These are phyloP conservation scores for Linum tenue DNA, from an alignment of 345 rosid genomes.

Conservation along the genomic window DNA sequence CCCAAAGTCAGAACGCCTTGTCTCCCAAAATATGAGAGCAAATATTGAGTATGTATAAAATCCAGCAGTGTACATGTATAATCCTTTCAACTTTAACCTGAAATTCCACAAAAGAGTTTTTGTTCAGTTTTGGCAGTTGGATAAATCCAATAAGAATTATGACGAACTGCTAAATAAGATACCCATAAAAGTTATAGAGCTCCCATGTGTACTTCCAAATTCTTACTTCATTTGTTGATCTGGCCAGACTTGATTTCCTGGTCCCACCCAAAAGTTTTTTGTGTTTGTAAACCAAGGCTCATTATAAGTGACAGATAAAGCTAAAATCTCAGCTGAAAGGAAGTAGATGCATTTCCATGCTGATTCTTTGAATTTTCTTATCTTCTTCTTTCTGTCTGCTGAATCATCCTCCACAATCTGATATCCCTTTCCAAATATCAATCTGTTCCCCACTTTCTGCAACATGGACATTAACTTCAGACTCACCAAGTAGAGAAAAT, in stretches of 20 bases:
- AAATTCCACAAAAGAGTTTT: conserved; percentile 10
- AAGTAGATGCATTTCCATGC: conserved; percentile 90
- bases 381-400: conserved; percentile 40
- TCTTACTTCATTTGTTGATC: conserved; percentile 76
- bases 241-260: conserved; percentile 95
- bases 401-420: conserved; percentile 16
- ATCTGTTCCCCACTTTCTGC: conserved; percentile 51
- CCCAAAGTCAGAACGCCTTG: conserved; percentile 97
- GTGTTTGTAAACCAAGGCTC: conserved; percentile 90
- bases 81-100: conserved; percentile 82
- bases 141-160: not conserved
- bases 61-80: conserved; percentile 89
- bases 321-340: conserved; percentile 77
- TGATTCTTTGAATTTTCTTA: conserved; percentile 85
- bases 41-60: conserved; percentile 93
- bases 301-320: conserved; percentile 55
- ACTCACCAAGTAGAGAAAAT: not conserved
- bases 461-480: conserved; percentile 5
- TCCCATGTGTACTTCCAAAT: not conserved
- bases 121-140: conserved; percentile 9
- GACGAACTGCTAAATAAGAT: not conserved
- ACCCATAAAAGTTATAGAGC: not conserved
- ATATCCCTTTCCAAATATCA: conserved; percentile 47
- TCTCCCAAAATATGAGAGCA: conserved; percentile 97
- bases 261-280: conserved; percentile 80